phyloP scores from a whole-genome alignment of 306 rosid genomes.

The Citrullus amarus region DNA sequence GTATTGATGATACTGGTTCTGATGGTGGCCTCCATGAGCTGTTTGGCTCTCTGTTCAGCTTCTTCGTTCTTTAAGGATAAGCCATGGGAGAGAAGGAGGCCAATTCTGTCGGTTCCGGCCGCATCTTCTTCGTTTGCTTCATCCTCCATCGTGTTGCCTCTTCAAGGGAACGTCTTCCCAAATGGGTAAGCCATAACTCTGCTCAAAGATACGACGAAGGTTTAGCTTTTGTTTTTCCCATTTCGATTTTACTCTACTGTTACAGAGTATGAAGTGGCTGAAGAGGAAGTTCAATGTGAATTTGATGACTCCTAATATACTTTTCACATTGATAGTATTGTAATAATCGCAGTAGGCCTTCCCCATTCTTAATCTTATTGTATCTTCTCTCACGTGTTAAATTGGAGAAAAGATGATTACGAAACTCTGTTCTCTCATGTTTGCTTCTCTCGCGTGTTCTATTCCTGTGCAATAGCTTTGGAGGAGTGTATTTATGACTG shows the following conservation, averaged over 20 bases:
- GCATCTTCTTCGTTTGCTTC: constrained; percentile 41
- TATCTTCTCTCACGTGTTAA: too few species aligned
- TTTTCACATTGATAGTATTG: neutral
- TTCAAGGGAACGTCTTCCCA: constrained; percentile 79
- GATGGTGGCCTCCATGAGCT: constrained; percentile 19
- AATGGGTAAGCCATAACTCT: constrained; percentile 36
- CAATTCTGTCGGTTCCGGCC: constrained; percentile 19
- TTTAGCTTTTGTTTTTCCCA: neutral
- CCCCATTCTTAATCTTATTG: too few species aligned
- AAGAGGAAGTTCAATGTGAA: neutral
- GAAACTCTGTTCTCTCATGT: neutral
- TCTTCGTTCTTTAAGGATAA: constrained; percentile 31
- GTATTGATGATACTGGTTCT: constrained; percentile 17
- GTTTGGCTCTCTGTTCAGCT: constrained; percentile 34
- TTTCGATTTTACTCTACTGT: neutral
- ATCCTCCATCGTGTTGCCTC: constrained; percentile 57
- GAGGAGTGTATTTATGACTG: neutral
- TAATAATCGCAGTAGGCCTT: neutral
- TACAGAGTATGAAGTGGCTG: neutral
- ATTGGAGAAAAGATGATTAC: too few species aligned
- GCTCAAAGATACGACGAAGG: neutral
- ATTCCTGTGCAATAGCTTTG: neutral
- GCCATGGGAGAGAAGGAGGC: constrained; percentile 27
- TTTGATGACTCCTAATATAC: neutral
- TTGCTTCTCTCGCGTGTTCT: neutral